These are phyloP conservation scores for Kentomonas sorsogonicus DNA, from an alignment of 208 protist species.

Conservation along the genomic window DNA sequence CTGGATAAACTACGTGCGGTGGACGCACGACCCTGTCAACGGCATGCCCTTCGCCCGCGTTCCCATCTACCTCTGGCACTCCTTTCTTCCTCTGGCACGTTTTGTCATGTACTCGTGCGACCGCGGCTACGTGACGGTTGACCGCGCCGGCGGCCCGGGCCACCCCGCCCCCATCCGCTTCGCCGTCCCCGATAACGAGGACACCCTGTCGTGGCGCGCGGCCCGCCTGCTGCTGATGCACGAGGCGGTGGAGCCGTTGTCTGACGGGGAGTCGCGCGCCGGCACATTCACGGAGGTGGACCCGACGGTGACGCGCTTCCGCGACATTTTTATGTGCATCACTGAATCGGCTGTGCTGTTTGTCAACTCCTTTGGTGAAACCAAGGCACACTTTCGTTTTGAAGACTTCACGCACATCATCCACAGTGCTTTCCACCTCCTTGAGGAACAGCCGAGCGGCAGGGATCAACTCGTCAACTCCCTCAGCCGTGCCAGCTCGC, in stretches of 20 bases:
- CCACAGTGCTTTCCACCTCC: too few relatives aligned
- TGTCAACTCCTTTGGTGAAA: slow-evolving; percentile 35
- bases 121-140: slow-evolving; percentile 21
- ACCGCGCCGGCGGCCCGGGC: too few relatives aligned
- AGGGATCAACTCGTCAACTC: too few relatives aligned
- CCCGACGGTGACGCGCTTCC: neutral
- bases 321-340: slow-evolving; percentile 30
- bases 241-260: neutral
- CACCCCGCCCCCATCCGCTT: neutral
- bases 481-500: too few relatives aligned
- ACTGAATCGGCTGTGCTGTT: slow-evolving; percentile 34
- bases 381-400: slow-evolving; percentile 24
- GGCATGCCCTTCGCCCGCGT: slow-evolving; percentile 23
- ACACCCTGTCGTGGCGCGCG: neutral
- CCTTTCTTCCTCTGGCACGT: slow-evolving; percentile 12
- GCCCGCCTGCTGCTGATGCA: neutral
- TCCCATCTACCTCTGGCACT: slow-evolving; percentile 29
- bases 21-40: slow-evolving; percentile 23
- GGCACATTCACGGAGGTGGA: neutral
- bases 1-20: slow-evolving; percentile 32
- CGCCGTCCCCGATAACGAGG: neutral
- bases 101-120: slow-evolving; percentile 24
- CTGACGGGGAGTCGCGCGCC: neutral
- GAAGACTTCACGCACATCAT: slow-evolving; percentile 31
- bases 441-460: too few relatives aligned